Evolutionary conservation across 1,284 basidiomycete genomes (phyloP), one percentile per base, ranked within the genome.

Genomic region (Phlebopus sp.): DNA sequence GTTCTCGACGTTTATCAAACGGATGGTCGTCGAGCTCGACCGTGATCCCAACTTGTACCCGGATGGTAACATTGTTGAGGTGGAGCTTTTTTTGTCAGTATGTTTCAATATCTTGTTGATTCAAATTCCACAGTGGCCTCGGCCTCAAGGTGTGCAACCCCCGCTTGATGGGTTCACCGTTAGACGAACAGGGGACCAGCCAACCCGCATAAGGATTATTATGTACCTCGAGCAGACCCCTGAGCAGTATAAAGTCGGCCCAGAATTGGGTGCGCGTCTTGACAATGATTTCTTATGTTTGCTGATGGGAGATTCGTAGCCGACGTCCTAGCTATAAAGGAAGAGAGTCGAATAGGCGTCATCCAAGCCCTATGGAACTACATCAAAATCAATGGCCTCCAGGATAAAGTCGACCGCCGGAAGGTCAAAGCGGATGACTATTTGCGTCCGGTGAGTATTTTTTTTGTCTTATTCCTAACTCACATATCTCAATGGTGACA

Each of bases 301-400:
- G 8, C 29, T 60, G 18, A 61, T 25, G 19, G 11, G 37, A 14
- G 13, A 1, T n/a, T 31, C 32, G 2, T 49, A 74, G 84, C 79
- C 0, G 77, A 75, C 37, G 68, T 96, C 25, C 74, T 98, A 34
- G 86, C 84, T 18, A 76, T 96, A 58, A 86, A 87, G 54, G 91
- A 97, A 64, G 93, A 92, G 32, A 93, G 90, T 32, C 79, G 92
- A 19, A 74, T 87, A 10, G 91, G 87, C 10, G 81, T 92, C 15
- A 79, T 97, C 34, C 84, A 90, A 49, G 82, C 90, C 0, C 67
- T 98, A 9, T 98, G 95, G 95, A 90, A 87, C 59, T 94, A 97
- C 59, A 89, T 97, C 70, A 96, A 96, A 67, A 72, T 86, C 15
- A 78, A 90, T 52, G 84, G 85, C 18, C 75, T 98, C 15, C 91